Evolutionary conservation across 345 rosid genomes (phyloP).

Genomic region (Eucalyptus sp.): DNA sequence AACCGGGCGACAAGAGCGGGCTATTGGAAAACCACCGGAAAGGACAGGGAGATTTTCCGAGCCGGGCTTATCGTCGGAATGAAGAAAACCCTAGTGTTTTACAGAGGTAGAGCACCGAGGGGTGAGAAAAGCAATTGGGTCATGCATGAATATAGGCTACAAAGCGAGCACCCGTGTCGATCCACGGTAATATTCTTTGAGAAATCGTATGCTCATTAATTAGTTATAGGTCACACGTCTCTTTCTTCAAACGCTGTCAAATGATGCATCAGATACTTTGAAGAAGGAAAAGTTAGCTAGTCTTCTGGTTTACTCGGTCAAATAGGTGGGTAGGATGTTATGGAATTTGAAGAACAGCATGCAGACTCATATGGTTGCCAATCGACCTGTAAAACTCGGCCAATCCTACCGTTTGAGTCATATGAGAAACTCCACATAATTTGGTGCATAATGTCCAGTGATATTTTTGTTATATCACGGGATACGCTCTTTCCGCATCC

Average conservation of each 20-base stretch:
- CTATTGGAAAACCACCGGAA: slow-evolving; percentile 1
- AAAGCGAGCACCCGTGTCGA: neutral
- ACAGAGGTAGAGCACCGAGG: neutral
- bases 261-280: neutral
- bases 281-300: neutral
- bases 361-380: neutral
- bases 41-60: neutral
- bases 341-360: neutral
- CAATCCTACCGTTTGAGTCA: neutral
- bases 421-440: neutral
- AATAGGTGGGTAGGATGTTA: neutral
- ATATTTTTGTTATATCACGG: neutral
- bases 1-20: neutral
- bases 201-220: neutral
- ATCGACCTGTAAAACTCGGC: neutral
- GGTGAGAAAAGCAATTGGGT: neutral
- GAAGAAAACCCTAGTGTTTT: slow-evolving; percentile 1
- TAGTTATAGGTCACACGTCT: neutral
- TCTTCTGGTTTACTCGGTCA: neutral
- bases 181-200: neutral
- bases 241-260: neutral
- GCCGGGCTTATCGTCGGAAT: neutral
- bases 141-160: neutral
- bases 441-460: neutral
- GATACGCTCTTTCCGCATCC: neutral